Evolutionary conservation across 768 basidiomycete genomes (phyloP).

Genomic region (Suillus paluster): DNA sequence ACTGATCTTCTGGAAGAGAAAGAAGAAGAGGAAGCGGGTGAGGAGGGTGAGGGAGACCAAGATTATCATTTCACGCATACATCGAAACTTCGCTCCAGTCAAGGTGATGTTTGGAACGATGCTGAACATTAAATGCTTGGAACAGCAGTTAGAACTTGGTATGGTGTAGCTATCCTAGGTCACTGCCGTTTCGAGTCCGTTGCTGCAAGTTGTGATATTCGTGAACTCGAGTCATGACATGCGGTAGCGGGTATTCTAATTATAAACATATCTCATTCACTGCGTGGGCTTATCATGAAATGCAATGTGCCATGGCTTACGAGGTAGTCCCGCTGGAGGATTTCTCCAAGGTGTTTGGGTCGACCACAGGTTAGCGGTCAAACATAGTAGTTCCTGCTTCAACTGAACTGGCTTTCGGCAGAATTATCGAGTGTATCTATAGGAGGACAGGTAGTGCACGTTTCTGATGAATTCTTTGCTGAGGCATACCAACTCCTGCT

Average conservation of each 20-base stretch:
- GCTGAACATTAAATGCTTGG: background rate
- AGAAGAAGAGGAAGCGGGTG: slow-evolving; percentile 15
- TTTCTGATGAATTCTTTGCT: slow-evolving; percentile 98
- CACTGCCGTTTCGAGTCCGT: background rate
- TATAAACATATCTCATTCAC: background rate
- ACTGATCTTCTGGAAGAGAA: slow-evolving; percentile 41
- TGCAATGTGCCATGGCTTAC: slow-evolving; percentile 42
- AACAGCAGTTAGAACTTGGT: background rate
- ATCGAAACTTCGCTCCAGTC: slow-evolving; percentile 1
- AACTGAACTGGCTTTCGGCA: slow-evolving; percentile 33
- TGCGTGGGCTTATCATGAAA: slow-evolving; percentile 3
- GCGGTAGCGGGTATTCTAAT: background rate
- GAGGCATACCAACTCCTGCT: slow-evolving; percentile 82
- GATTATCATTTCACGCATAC: background rate
- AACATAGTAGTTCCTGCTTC: background rate
- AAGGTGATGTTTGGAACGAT: background rate
- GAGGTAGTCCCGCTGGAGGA: slow-evolving; percentile 49
- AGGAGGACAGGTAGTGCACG: slow-evolving; percentile 72
- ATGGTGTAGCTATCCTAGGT: slow-evolving; percentile 1
- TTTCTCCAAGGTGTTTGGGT: slow-evolving; percentile 52
- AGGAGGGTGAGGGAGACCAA: background rate
- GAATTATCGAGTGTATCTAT: slow-evolving; percentile 89
- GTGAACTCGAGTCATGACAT: background rate
- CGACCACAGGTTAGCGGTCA: slow-evolving; percentile 51
- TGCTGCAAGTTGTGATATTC: background rate